These are phyloP conservation scores for Fusarium burgessii DNA, from an alignment of 2,329 filamentous ascomycete genomes.

Conservation along the genomic window DNA sequence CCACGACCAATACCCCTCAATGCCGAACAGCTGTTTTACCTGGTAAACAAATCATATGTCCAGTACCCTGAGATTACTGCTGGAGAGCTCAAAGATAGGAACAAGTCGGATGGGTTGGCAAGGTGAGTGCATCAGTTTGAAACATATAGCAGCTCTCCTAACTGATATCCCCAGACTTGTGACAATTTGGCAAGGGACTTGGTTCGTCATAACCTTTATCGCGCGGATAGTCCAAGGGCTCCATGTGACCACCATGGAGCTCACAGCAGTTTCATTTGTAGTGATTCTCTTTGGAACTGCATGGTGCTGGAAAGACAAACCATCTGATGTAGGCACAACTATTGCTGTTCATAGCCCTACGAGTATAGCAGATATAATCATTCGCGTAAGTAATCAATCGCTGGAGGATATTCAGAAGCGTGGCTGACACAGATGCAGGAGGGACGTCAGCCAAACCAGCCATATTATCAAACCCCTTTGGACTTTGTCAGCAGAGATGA, in stretches of 20 bases:
- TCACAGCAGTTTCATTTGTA: conserved; percentile 15
- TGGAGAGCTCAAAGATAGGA: neutral
- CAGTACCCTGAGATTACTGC: neutral
- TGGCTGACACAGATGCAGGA: neutral
- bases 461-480: conserved; percentile 10
- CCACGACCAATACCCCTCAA: neutral
- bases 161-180: neutral
- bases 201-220: conserved; percentile 19
- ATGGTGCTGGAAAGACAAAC: conserved; percentile 31
- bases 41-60: neutral
- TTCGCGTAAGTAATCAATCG: neutral
- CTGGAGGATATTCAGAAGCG: neutral
- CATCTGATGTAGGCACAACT: conserved; percentile 10
- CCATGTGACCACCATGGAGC: conserved; percentile 24
- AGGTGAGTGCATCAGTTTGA: neutral
- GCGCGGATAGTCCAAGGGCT: neutral
- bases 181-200: conserved; percentile 15
- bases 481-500: conserved; percentile 29
- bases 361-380: neutral
- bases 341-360: neutral
- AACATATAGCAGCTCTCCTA: fast-evolving
- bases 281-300: conserved; percentile 23
- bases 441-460: neutral
- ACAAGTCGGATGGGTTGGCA: conserved; percentile 22
- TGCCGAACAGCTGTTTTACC: conserved; percentile 30